Evolutionary conservation across 768 basidiomycete species (phyloP), one percentile per base, ranked within the genome.

Genomic region (Ramaria sp.): DNA sequence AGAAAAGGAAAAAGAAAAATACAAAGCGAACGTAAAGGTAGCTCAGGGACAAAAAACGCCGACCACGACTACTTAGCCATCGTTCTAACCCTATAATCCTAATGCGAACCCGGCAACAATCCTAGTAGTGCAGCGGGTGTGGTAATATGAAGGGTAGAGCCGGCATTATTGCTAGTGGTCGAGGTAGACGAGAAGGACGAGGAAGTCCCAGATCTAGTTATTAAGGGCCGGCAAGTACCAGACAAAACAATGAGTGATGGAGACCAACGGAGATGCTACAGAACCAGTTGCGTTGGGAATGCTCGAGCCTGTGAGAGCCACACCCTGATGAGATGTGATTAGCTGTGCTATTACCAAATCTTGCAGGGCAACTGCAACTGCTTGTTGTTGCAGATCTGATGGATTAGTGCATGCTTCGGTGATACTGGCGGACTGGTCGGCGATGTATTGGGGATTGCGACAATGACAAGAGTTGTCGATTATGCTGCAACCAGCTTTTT

Each of bases 391-490:
- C 13, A 50, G 30, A 25, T 50, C 55, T 15, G 30, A 8, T 1
- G 52, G 37, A 34, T 27, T 20, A 32, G 59, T 57, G 70, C 84
- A 85, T n/a, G 66, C 58, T 3, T 48, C 36, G 48, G 64, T 20
- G 57, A 84, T 75, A 66, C 83, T 85, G 0, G 60, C 1, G 36
- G 78, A 76, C 47, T 73, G 72, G 51, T 64, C 62, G 37, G 55
- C 47, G 57, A 83, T 60, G 62, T 82, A 85, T 1, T 55, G n/a
- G 18, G 59, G 0, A 62, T 67, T 70, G 5, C 68, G 66, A 74
- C 84, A 86, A 27, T 83, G 68, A 60, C 87, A 89, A 25, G 59
- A 58, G 62, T 75, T 69, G 67, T 87, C 79, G n/a, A 65, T 65
- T 3, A 64, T 8, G 13, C 52, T 13, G 69, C 85, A 88, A 56